Conservation (phyloP, 768 basidiomycete genomes). For the Artomyces pyxidatus region DNA sequence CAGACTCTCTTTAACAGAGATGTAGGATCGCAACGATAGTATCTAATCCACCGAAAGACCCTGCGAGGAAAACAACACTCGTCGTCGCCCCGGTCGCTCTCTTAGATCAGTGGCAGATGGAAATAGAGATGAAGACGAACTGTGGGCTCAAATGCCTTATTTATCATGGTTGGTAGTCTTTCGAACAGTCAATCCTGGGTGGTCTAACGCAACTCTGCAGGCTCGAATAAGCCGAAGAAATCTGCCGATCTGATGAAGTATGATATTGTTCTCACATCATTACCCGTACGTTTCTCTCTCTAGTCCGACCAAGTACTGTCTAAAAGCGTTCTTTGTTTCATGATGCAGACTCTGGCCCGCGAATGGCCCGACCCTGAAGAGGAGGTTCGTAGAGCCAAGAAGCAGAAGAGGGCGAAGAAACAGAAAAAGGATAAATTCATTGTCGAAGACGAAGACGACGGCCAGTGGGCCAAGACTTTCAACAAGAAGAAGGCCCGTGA, state of each 20-base stretch:
- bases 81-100: slow-evolving; percentile 62
- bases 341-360: slow-evolving; percentile 46
- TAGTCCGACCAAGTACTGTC: too few relatives aligned
- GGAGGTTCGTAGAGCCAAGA: slow-evolving; percentile 31
- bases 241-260: slow-evolving; percentile 35
- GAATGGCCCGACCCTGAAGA: slow-evolving; percentile 50
- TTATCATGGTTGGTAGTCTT: slow-evolving; percentile 52
- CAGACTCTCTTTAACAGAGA: neutral
- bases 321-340: too few relatives aligned
- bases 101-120: slow-evolving; percentile 57
- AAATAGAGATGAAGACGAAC: slow-evolving; percentile 51
- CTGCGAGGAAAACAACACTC: slow-evolving; percentile 51
- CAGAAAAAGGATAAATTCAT: slow-evolving; percentile 19
- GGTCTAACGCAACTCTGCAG: slow-evolving; percentile 9
- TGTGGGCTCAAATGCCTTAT: slow-evolving; percentile 41
- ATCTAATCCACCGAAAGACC: slow-evolving; percentile 42
- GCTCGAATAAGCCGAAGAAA: slow-evolving; percentile 36
- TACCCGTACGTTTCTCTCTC: slow-evolving; percentile 31
- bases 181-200: too few relatives aligned
- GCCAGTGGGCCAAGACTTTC: slow-evolving; percentile 8
- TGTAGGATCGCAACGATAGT: slow-evolving; percentile 46
- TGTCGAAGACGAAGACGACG: slow-evolving; percentile 17
- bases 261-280: slow-evolving; percentile 31
- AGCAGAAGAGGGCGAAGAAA: slow-evolving; percentile 14
- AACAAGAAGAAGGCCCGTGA: slow-evolving; percentile 29